Percentiles rank a stretch among this genome's conserved stretches.
phyloP scores from a whole-genome alignment of 2,329 filamentous ascomycete genomes.

The Epichloe uncinata region DNA sequence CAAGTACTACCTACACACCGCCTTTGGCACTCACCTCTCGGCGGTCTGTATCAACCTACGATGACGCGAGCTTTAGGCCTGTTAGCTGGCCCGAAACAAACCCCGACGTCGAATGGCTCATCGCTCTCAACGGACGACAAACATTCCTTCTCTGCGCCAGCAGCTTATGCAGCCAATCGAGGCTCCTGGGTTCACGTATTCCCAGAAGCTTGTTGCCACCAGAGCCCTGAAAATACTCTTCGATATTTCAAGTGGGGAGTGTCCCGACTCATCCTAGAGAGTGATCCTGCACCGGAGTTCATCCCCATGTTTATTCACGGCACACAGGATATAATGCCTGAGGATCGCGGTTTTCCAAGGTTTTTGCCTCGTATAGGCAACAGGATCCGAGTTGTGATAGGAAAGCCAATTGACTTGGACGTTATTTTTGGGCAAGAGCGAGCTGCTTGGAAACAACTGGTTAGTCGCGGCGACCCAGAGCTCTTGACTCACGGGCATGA shows the following conservation, averaged over 20 bases:
- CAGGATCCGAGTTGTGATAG: constrained; percentile 61
- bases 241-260: constrained; percentile 99
- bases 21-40: constrained; percentile 59
- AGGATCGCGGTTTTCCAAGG: constrained; percentile 64
- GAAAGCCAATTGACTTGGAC: constrained; percentile 62
- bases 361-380: constrained; percentile 67
- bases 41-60: constrained; percentile 82
- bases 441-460: constrained; percentile 57
- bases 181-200: constrained; percentile 90
- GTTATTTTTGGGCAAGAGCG: constrained; percentile 66
- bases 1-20: constrained; percentile 88
- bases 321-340: constrained; percentile 77
- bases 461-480: constrained; percentile 35
- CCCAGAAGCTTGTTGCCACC: constrained; percentile 88
- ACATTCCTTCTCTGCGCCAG: constrained; percentile 58
- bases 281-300: constrained; percentile 73
- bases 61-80: constrained; percentile 76
- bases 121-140: constrained; percentile 52
- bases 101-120: constrained; percentile 33
- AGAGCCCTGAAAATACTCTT: constrained; percentile 64
- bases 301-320: constrained; percentile 93
- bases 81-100: constrained; percentile 44
- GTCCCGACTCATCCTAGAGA: constrained; percentile 79
- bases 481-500: constrained; percentile 35
- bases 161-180: constrained; percentile 54